These are phyloP conservation scores for Hysterium pulicare DNA, from an alignment of 2,329 filamentous ascomycete species.

Conservation along the genomic window DNA sequence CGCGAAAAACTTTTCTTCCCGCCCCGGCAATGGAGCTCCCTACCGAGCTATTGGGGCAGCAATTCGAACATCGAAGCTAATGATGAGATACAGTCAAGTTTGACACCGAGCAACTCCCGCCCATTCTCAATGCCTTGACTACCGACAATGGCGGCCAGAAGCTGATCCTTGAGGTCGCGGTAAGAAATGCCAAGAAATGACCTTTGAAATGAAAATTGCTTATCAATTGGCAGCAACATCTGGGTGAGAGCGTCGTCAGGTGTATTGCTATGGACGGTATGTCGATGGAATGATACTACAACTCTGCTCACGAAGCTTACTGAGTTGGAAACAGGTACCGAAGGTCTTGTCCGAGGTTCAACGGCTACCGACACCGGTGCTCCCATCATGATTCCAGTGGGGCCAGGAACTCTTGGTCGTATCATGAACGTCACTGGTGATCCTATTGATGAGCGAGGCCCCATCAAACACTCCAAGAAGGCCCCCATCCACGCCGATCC, in stretches of 20 bases:
- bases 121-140: conserved; percentile 96
- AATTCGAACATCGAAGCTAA: conserved; percentile 30
- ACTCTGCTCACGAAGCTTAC: conserved; percentile 14
- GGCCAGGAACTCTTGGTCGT: conserved; percentile 87
- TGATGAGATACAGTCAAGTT: conserved; percentile 75
- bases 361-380: conserved; percentile 82
- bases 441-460: conserved; percentile 98
- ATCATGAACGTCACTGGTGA: conserved; percentile 99
- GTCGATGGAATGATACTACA: conserved; percentile 23
- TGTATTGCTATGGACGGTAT: conserved; percentile 99
- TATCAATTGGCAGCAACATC: conserved; percentile 73
- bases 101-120: conserved; percentile 84
- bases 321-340: conserved; percentile 67
- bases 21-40: conserved; percentile 11
- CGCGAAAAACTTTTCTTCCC: conserved; percentile 44
- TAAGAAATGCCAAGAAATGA: conserved; percentile 53
- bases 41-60: conserved; percentile 27
- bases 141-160: conserved; percentile 90
- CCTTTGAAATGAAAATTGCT: conserved; percentile 19
- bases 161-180: conserved; percentile 92
- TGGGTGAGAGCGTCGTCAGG: conserved; percentile 98
- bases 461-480: conserved; percentile 88
- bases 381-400: conserved; percentile 96
- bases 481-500: conserved; percentile 92
- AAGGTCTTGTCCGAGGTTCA: conserved; percentile 95